Conservation (phyloP, 495 filamentous ascomycete genomes). For the Acidiella bohemica region DNA sequence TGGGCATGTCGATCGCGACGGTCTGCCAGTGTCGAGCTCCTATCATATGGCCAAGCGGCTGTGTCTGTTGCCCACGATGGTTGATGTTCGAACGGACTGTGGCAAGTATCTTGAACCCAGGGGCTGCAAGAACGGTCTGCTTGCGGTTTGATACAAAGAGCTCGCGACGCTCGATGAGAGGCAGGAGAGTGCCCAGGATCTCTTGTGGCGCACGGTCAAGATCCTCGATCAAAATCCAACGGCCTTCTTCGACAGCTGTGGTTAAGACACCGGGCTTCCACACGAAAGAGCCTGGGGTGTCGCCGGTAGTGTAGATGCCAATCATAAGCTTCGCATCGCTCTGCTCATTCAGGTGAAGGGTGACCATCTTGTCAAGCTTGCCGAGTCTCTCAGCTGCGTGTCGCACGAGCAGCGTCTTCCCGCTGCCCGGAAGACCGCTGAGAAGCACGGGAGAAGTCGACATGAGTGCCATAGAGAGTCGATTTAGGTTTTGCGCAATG, state of each 20-base stretch:
- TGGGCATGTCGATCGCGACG: constrained; percentile 52
- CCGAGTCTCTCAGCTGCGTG: constrained; percentile 66
- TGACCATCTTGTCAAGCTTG: constrained; percentile 64
- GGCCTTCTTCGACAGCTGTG: constrained; percentile 80
- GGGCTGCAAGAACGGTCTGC: constrained; percentile 66
- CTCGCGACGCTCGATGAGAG: constrained; percentile 77
- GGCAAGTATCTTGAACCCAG: constrained; percentile 79
- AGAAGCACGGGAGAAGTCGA: constrained; percentile 56
- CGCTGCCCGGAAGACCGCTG: constrained; percentile 70
- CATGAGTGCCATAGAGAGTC: constrained; percentile 42
- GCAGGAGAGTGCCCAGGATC: constrained; percentile 78
- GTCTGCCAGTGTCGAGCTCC: constrained; percentile 72
- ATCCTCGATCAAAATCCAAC: constrained; percentile 95
- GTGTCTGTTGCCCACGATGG: constrained; percentile 51
- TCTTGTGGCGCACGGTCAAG: constrained; percentile 91
- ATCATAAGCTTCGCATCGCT: constrained; percentile 91
- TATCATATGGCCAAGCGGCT: constrained; percentile 45
- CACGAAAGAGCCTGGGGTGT: constrained; percentile 69
- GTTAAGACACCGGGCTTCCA: constrained; percentile 94
- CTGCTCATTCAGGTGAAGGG: constrained; percentile 90
- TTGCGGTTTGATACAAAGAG: constrained; percentile 75
- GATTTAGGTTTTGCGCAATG: constrained; percentile 52
- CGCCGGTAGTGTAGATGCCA: constrained; percentile 80
- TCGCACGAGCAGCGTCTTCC: constrained; percentile 78
- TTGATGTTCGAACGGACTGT: constrained; percentile 71